Evolutionary conservation across 768 basidiomycete species (phyloP), one percentile per base, ranked within the genome.

Genomic region (Mycena indigotica): DNA sequence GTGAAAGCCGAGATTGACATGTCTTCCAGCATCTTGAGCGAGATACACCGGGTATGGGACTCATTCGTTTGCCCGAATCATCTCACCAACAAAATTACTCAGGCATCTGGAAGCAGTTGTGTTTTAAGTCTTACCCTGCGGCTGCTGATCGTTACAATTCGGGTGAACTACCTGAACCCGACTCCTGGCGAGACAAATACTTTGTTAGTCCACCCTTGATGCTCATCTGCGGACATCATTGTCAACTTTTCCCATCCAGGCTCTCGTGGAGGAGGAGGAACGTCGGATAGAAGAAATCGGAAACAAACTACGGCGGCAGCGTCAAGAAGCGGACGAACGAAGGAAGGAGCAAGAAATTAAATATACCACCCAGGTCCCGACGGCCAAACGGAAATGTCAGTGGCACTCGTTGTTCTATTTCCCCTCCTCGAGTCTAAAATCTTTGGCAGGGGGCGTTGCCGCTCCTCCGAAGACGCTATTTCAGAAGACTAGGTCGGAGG

Each of bases 301-400:
- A 28, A 77, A 76, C 40, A 85, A 80, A 62, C 76, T 93, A 61
- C 84, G 88, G 60, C 81, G 72, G 45, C 84, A 87, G 65, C 84
- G 89, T 19, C 77, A 83, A 66, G 85, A 87, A 69, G 87, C 81
- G 12, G 88, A 86, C 32, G 85, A 87, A 67, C 85, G 85, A 61
- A 91, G 88, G 76, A 89, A 80, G 70, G 88, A 88, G 70, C 80
- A 84, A 57, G 85, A 88, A 71, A 82, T 93, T 57, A 91, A 90
- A 69, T 65, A 86, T 52, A 92, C 88, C 17, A 88, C 89, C 70
- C 81, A 75, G 61, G 62, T 88, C 15, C 89, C 88, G 25, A 85
- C 84, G 21, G 63, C 79, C 26, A 91, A 90, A 73, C 87, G 89
- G 66, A 66, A 74, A 66, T 89, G 87, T 88, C 72, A 70, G 84